A percentile compares a stretch with the other conserved stretches of the same genome.
Evolutionary conservation across 257 asterid genomes (phyloP).

Genomic region (Scutellaria baicalensis): DNA sequence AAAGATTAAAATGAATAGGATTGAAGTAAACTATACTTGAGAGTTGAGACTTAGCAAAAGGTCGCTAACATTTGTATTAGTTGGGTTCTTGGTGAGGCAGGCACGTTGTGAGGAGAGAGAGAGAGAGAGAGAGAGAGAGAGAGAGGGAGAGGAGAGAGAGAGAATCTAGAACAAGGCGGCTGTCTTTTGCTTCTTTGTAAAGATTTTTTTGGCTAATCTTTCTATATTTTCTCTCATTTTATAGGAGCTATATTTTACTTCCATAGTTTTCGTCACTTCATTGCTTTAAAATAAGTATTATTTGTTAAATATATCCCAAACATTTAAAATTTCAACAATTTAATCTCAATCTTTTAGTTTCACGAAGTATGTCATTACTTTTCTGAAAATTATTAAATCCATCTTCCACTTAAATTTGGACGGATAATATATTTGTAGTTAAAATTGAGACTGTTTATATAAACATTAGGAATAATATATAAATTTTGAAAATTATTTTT

Average conservation of each 20-base stretch:
- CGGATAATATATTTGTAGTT: too few relatives aligned
- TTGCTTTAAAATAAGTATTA: neutral
- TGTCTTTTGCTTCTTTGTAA: neutral
- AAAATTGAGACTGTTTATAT: too few relatives aligned
- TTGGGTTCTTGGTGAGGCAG: constrained; percentile 13
- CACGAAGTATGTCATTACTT: too few relatives aligned
- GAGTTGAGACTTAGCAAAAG: constrained; percentile 3
- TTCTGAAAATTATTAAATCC: too few relatives aligned
- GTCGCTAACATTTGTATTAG: neutral
- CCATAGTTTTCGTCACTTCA: neutral
- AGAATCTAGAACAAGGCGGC: too few relatives aligned
- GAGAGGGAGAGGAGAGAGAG: neutral
- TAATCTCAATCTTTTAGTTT: too few relatives aligned
- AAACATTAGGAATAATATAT: too few relatives aligned
- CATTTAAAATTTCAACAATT: too few relatives aligned
- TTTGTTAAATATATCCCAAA: neutral
- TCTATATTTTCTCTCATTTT: neutral
- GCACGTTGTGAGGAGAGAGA: neutral
- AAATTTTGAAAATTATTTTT: too few relatives aligned
- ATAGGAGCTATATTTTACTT: neutral
- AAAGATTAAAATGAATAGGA: constrained; percentile 3
- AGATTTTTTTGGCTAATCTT: neutral
- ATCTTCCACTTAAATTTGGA: too few relatives aligned
- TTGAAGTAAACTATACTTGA: neutral
- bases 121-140: constrained; percentile 1